Evolutionary conservation across 2,329 filamentous ascomycete genomes (phyloP), one percentile per base, ranked within the genome.

Genomic region (Neophaeococcomyces mojaviensis): DNA sequence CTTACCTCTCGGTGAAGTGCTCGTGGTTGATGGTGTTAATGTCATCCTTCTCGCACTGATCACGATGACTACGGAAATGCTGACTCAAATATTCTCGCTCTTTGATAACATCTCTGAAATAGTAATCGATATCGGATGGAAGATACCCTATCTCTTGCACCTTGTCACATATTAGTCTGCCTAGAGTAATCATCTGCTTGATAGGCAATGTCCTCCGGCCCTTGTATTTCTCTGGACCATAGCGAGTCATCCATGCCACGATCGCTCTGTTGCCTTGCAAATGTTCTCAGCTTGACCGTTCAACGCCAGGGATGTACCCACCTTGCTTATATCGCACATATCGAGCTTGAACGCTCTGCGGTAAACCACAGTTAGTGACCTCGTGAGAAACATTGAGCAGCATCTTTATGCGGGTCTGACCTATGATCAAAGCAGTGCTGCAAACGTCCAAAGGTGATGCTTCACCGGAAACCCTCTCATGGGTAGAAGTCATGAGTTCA

Each of bases 311-410:
- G 13, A 18, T 32, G 16, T 18, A 8, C 35, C 30, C 32, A 46
- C 43, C 56, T 49, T 58, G 50, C 48, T 60, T 60, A 47, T 60
- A 60, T 12, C 54, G 53, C 5, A 59, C 51, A 49, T 59, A 59
- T 3, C 51, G 45, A 42, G 57, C 54, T 10, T 57, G 50, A 13
- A 59, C 42, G 16, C 54, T 48, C 2, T 55, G 52, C n/a, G 58
- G 54, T 8, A 59, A 48, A 7, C 51, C 50, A 37, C 54, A 55
- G 40, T 49, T 51, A 15, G 48, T 54, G 42, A 55, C 38, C 19
- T 53, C 47, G 35, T 59, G 55, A 1, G 54, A 53, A 1, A 51
- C 46, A 41, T 55, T 53, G 40, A 57, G 51, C 12, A 55, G 48
- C 55, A 57, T 57, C n/a, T n/a, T 20, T 43, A 28, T 7, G 15